Evolutionary conservation across 129 eudicot genomes (phyloP), one percentile per base, ranked within the genome.

Genomic region (Escallonia rubra): DNA sequence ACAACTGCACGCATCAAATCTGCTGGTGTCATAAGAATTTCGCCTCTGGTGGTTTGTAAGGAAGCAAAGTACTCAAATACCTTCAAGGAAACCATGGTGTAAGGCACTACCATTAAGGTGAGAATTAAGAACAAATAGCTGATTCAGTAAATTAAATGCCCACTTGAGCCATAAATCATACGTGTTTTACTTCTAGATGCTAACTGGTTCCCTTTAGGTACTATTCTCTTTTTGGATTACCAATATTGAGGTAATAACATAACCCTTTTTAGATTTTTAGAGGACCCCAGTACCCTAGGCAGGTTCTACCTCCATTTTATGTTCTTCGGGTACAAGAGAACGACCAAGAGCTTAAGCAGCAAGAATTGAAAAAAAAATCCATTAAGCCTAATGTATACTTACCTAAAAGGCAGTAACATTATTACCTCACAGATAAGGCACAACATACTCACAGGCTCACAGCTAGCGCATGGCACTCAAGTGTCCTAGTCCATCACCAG

Each of bases 1-100:
- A 90, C 96, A 77, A 90, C 82, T 8, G 96, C 96, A 43, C 95
- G 83, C 96, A 90, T 90, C 80, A 90, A 73, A 78, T 90, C 96
- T 46, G 81, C 90, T 45, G 96, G 95, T 51, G 90, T 90, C 96
- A 90, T 90, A 39, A 86, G 75, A 46, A 49, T 59, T 82, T 90
- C 90, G 67, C 95, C 90, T 59, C 58, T 62, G 42, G 71, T 23
- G 57, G 73, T 81, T 63, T 49, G 43, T 34, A 90, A 67, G 57
- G 96, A 86, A n/a, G 96, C 94, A 64, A 90, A 90, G 79, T 90
- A 90, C 61, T 83, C 95, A 73, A 79, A 90, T 16, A 90, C 96
- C 96, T 88, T 54, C 58, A 70, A 46, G 64, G 40, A 61, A 59
- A 69, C 65, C 64, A 67, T 8, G 41, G 5, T 7, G 73, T 45